Base-by-base conservation (phyloP, 176 grass and related monocot genomes). In the Cenchrus fungigraminus region DNA sequence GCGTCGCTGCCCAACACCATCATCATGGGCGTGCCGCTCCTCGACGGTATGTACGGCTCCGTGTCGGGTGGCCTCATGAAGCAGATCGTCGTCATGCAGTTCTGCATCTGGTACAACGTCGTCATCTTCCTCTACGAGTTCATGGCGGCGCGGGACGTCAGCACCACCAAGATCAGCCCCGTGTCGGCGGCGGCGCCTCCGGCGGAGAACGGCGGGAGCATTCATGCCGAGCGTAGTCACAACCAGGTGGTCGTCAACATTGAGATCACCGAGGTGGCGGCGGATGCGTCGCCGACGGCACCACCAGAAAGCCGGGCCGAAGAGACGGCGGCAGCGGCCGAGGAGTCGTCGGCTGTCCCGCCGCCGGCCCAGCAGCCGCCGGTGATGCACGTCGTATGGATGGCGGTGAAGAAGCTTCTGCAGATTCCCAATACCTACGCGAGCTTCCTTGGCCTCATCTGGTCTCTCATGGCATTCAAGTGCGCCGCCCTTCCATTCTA, bases 61-160 rank as follows among this genome's bases (percentile, higher is more conserved):
- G 66, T 65, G 4, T 90, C 92, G 1, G 91, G 86, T 1, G 44
- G 49, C 0, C 85, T 95, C 20, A 92, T 98, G 92, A 90, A 89
- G 65, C 95, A 98, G 78, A 95, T 98, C 85, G 92, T 98, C 43
- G 91, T 93, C 51, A 79, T 93, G 79, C 95, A 98, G 85, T 91
- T 93, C 82, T 86, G 86, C 72, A 44, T 98, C 49, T 98, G 95
- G 95, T 94, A 97, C 89, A 96, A 93, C 81, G 88, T 98, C 20
- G 68, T 98, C 59, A 92, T 98, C 53, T 95, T 98, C 93, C 83
- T 95, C 10, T 95, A 93, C 79, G 95, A 98, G 87, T 95, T 85
- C 89, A 98, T 95, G 90, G 92, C 76, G 9, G 95, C 95, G 20
- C 61, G 85, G 17, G 79, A 81, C 34, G 37, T 4, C 37, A 15